Evolutionary conservation across 768 basidiomycete species (phyloP), one percentile per base, ranked within the genome.

Genomic region (Boletus vinaceobasis): DNA sequence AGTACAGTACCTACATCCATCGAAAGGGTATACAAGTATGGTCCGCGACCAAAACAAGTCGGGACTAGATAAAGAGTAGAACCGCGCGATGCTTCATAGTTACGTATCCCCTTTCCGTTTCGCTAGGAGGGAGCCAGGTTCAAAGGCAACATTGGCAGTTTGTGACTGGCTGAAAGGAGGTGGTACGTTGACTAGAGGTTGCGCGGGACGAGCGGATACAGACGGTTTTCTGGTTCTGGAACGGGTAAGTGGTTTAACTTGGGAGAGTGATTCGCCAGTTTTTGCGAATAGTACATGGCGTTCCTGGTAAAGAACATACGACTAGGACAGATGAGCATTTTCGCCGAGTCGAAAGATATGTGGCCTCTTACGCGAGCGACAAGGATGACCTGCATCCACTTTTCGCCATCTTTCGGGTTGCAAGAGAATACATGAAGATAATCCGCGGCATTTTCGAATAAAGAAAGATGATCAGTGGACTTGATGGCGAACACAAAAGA

Each of bases 381-480:
- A 17, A 93, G 78, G 42, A 94, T 84, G 62, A 76, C 83, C 72
- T 92, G 84, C 67, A 93, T 75, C 93, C 93, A 95, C 35, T 75
- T 73, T 58, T 80, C 78, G 37, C 90, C 89, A 45, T 92, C 89
- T 37, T 76, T 80, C 62, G 85, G 82, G 40, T 84, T 80, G 59
- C 89, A 89, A 29, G 86, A 86, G 66, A 98, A 93, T 45, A 87
- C 75, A 65, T 97, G 93, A 52, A 93, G 68, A 72, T 95, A 98
- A 64, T 98, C 94, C 31, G 85, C 79, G 5, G 83, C 83, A 68
- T 91, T 85, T 73, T 97, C 94, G 63, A 98, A 98, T 64, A 88
- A 79, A 1, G 88, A 83, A 26, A 89, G 75, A 64, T 87, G 90
- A 64, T 95, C 93, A 11, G 90, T 88, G 4, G 92, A 92, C 71